Percentiles rank a stretch among this genome's conserved stretches.
Conservation (phyloP, 345 rosid species). For the Excoecaria cochinchinensis region DNA sequence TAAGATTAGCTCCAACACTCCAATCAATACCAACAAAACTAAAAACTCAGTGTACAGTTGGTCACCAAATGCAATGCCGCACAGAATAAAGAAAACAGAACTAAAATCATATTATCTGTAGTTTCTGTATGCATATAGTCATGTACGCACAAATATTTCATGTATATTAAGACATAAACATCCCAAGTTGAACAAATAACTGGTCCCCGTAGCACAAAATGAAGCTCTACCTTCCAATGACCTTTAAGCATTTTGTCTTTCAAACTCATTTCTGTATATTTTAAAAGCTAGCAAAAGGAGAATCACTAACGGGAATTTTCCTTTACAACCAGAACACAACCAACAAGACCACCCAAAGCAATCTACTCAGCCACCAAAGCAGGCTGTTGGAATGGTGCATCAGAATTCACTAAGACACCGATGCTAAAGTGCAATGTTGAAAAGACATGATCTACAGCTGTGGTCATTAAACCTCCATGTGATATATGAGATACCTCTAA, state of each 20-base stretch:
- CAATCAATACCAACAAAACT: constrained; percentile 3
- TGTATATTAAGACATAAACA: not conserved
- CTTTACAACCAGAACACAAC: not conserved
- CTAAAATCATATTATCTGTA: not conserved
- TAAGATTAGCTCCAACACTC: constrained; percentile 13
- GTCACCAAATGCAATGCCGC: not conserved
- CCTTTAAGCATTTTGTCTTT: not conserved
- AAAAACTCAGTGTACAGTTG: not conserved
- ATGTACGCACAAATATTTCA: not conserved
- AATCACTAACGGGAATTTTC: not conserved
- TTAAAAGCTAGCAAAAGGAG: not conserved
- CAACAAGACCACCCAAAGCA: not conserved
- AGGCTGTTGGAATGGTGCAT: not conserved
- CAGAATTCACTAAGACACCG: not conserved
- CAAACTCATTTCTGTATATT: not conserved
- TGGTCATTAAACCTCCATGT: not conserved
- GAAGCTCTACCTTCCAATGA: not conserved
- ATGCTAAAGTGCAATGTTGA: not conserved
- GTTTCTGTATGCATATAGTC: not conserved
- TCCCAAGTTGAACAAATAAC: not conserved
- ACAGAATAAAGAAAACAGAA: not conserved
- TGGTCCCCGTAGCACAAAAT: not conserved
- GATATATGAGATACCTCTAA: not conserved
- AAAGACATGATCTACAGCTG: not conserved
- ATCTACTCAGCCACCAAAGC: not conserved